phyloP scores from a whole-genome alignment of 2,329 filamentous ascomycete species.

The Xylariaceae sp. region DNA sequence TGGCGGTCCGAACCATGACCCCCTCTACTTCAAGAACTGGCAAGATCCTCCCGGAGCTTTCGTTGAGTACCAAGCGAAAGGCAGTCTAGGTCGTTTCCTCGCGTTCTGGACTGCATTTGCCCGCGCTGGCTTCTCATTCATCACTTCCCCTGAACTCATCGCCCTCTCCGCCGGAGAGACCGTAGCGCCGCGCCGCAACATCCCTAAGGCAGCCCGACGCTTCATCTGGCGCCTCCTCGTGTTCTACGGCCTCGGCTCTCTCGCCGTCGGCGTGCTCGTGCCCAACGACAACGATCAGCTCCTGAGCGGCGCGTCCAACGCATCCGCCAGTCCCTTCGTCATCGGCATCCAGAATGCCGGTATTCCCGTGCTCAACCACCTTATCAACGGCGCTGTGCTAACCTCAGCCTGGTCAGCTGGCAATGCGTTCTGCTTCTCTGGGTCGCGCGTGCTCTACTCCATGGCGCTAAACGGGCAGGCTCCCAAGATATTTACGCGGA shows the following conservation, averaged over 20 bases:
- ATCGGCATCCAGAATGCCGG: slow-evolving; percentile 62
- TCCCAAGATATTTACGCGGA: slow-evolving; percentile 54
- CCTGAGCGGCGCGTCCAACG: slow-evolving; percentile 52
- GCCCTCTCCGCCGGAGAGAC: slow-evolving; percentile 62
- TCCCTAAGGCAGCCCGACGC: slow-evolving; percentile 58
- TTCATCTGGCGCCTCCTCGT: slow-evolving; percentile 58
- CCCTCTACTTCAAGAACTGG: slow-evolving; percentile 49
- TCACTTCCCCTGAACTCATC: slow-evolving; percentile 58
- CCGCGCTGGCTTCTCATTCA: slow-evolving; percentile 57
- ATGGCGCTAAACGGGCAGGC: slow-evolving; percentile 63
- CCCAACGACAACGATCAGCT: slow-evolving; percentile 61
- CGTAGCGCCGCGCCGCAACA: slow-evolving; percentile 57
- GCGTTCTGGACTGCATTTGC: slow-evolving; percentile 54
- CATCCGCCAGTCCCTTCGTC: slow-evolving; percentile 58
- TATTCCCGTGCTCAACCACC: slow-evolving; percentile 57
- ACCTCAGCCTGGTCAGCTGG: slow-evolving; percentile 60
- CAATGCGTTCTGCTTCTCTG: slow-evolving; percentile 60
- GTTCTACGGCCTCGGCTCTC: slow-evolving; percentile 59
- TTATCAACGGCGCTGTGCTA: slow-evolving; percentile 64
- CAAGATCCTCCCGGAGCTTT: slow-evolving; percentile 41
- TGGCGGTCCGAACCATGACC: slow-evolving; percentile 46
- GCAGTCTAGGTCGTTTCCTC: slow-evolving; percentile 49
- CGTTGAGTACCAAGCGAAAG: slow-evolving; percentile 42
- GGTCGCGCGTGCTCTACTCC: slow-evolving; percentile 64
- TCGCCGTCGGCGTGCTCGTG: slow-evolving; percentile 57